Conservation (phyloP, 1,284 basidiomycete genomes). For the Ganoderma boninense region DNA sequence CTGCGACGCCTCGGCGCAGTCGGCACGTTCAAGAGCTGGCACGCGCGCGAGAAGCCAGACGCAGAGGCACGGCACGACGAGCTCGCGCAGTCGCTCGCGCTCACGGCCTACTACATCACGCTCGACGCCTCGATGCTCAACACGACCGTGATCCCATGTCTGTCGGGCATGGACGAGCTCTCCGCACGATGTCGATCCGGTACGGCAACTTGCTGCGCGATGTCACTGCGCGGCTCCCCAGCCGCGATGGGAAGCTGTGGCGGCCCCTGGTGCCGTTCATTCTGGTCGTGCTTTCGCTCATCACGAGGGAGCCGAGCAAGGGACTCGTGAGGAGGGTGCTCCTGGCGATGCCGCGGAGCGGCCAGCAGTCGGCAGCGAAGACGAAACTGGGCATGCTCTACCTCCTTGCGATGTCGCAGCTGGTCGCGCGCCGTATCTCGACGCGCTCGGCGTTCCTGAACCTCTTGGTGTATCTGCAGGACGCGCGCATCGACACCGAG, state of each 20-base stretch:
- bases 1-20: not conserved
- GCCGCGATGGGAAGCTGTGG: conserved; percentile 19
- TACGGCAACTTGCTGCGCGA: conserved; percentile 19
- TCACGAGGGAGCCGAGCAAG: conserved; percentile 22
- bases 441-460: conserved; percentile 22
- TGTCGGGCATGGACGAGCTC: conserved; percentile 23
- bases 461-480: conserved; percentile 19
- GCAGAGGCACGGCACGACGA: conserved; percentile 17
- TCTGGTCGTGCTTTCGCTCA: conserved; percentile 22
- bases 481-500: conserved; percentile 18
- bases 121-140: conserved; percentile 25
- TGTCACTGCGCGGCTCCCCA: conserved; percentile 15
- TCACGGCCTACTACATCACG: conserved; percentile 24
- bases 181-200: conserved; percentile 24
- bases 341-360: conserved; percentile 15
- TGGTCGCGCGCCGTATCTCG: conserved; percentile 17
- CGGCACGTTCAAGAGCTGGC: conserved; percentile 20
- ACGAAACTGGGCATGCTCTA: conserved; percentile 24
- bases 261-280: conserved; percentile 24
- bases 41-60: conserved; percentile 24
- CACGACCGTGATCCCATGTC: conserved; percentile 23
- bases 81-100: conserved; percentile 26
- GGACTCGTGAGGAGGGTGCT: conserved; percentile 20
- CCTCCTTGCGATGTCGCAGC: conserved; percentile 23
- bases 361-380: conserved; percentile 6